Base-by-base conservation (phyloP, 1,284 basidiomycete species). In the Stygiomarasmius scandens region DNA sequence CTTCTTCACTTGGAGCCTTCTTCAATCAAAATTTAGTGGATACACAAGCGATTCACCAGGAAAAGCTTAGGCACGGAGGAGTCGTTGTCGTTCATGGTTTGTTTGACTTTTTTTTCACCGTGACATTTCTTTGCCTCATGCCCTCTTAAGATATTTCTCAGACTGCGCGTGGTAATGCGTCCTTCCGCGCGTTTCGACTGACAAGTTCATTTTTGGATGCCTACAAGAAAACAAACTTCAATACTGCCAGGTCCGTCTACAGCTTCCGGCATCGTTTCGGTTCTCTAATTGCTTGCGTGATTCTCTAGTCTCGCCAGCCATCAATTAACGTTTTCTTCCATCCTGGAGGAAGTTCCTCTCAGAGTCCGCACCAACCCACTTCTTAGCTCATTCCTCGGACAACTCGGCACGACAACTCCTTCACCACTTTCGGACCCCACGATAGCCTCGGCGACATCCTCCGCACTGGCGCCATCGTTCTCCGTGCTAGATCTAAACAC, bases 141-240 rank as follows among this genome's bases (percentile, higher is more conserved):
- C 52, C 41, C 20, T 23, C 23, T 48, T 46, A 60, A 90, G 89
- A 91, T 70, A 70, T 88, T 44, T 86, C 89, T 49, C 86, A 90
- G 67, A 86, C 90, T 3, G 84, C 87, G 55, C 85, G 91, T 64
- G 95, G 95, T 50, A 96, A 94, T 70, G 86, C 95, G 51, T 88
- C 89, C 43, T 90, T 99, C 78, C 90, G 91, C 66, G 97, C 96
- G 48, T 99, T 93, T 83, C 85, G 89, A 64, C 80, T 99, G 61
- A 92, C 93, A 43, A 79, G 87, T 51, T 80, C 87, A 11, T 98
- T 98, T 71, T 77, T 95, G 70, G 87, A 89, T 62, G 94, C 95
- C 8, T 90, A 93, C 77, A 93, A 90, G 72, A 87, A 83, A 68
- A 85, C 86, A 61, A 94, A 91, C 72, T 98, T 98, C 78, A 93